Evolutionary conservation across 805 yeast species (phyloP).

Genomic region (Grigorovia yakushimaensis): DNA sequence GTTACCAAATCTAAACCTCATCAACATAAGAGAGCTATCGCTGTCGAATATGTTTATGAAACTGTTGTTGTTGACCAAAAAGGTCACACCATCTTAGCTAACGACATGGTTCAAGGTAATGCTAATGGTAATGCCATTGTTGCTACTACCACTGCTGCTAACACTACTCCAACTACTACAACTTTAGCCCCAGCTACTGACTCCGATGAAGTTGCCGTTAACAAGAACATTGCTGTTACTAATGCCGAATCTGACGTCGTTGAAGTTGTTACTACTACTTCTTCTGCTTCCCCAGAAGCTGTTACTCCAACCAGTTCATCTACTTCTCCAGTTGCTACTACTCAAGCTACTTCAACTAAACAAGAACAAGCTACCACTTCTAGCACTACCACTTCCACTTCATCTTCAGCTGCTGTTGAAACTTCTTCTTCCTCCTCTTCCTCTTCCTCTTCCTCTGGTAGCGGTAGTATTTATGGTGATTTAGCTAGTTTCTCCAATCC

Average conservation of each 20-base stretch:
- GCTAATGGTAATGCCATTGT: conserved; percentile 2
- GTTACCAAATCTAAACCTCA: conserved; percentile 28
- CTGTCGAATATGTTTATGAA: conserved; percentile 43
- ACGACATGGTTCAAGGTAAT: not conserved
- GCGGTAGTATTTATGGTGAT: conserved; percentile 44
- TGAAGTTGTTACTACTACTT: not conserved
- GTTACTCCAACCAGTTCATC: conserved; percentile 1
- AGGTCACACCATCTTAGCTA: conserved; percentile 33
- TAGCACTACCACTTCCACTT: conserved; percentile 17
- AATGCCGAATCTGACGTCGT: not conserved
- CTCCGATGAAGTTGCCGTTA: not conserved
- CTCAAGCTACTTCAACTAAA: conserved; percentile 4
- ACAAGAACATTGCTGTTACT: conserved; percentile 3
- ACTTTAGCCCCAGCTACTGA: not conserved
- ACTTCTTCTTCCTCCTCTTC: conserved; percentile 24
- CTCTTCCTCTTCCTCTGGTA: conserved; percentile 28
- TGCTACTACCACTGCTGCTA: not conserved
- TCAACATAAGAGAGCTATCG: conserved; percentile 44
- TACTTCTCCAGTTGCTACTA: conserved; percentile 2
- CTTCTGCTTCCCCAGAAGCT: conserved; percentile 10
- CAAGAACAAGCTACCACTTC: conserved; percentile 3
- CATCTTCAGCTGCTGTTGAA: conserved; percentile 10
- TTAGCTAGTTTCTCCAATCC: conserved; percentile 51
- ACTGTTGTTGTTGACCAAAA: conserved; percentile 43
- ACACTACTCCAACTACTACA: not conserved